Conservation (phyloP, 2,329 filamentous ascomycete species). For the Bipolaris oryzae region DNA sequence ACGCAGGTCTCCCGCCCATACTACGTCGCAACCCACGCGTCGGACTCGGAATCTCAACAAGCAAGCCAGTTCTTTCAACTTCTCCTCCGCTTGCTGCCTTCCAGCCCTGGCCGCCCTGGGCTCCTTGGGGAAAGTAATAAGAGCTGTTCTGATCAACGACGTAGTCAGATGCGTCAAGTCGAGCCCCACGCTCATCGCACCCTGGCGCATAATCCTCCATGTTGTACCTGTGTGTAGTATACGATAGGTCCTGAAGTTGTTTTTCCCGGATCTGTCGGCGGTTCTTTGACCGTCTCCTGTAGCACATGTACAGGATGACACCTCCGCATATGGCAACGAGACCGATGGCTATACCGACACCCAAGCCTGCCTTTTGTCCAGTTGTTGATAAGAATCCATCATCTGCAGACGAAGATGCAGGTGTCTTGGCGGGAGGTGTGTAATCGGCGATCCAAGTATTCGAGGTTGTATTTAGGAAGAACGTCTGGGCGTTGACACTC, state of each 20-base stretch:
- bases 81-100: conserved; percentile 39
- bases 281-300: conserved; percentile 49
- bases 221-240: conserved; percentile 56
- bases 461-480: conserved; percentile 68
- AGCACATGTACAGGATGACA: conserved; percentile 56
- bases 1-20: conserved; percentile 46
- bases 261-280: conserved; percentile 58
- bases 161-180: conserved; percentile 48
- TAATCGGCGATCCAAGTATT: conserved; percentile 65
- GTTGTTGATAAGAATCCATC: conserved; percentile 49
- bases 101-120: conserved; percentile 41
- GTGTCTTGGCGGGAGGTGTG: conserved; percentile 51
- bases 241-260: conserved; percentile 59
- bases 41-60: conserved; percentile 56
- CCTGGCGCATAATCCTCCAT: conserved; percentile 46
- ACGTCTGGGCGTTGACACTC: conserved; percentile 53
- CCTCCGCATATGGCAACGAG: conserved; percentile 51
- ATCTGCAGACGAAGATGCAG: conserved; percentile 14
- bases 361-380: conserved; percentile 55
- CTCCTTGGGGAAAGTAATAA: conserved; percentile 35
- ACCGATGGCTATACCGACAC: conserved; percentile 53
- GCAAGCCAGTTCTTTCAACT: conserved; percentile 54
- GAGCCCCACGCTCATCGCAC: conserved; percentile 48
- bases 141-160: conserved; percentile 32
- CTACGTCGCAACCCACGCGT: conserved; percentile 55